Evolutionary conservation across 306 rosid genomes (phyloP).

Genomic region (Quercus variabilis): DNA sequence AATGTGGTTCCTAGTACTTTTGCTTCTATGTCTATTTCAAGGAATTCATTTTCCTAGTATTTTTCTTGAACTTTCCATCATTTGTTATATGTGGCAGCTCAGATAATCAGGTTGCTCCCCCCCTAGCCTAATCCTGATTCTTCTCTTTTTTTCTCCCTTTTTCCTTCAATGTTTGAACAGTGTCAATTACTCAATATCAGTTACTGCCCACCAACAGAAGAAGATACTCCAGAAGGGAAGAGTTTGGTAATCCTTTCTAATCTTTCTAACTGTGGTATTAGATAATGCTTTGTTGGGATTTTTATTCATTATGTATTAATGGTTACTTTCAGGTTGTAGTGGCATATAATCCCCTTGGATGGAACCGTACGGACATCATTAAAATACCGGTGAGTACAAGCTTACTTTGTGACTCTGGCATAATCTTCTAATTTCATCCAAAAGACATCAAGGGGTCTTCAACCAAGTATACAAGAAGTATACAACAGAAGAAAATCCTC

Average conservation of each 20-base stretch:
- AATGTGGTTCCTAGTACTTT: conserved; percentile 7
- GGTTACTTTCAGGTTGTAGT: conserved; percentile 62
- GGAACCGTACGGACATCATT: conserved; percentile 72
- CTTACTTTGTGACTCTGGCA: neutral
- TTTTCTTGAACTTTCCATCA: neutral
- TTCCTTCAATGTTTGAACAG: conserved; percentile 41
- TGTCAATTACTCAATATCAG: conserved; percentile 88
- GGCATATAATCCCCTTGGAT: conserved; percentile 88
- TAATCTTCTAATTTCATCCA: neutral
- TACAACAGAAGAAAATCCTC: too few species aligned
- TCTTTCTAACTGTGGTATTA: neutral
- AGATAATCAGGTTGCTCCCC: conserved; percentile 13
- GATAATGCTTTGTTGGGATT: neutral
- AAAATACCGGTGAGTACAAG: conserved; percentile 69
- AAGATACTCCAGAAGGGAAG: conserved; percentile 46
- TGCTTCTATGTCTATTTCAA: neutral
- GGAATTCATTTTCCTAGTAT: neutral
- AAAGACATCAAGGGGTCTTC: too few species aligned
- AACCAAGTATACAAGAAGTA: too few species aligned
- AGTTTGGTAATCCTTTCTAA: conserved; percentile 60
- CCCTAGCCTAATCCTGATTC: conserved; percentile 3
- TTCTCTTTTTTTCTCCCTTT: neutral
- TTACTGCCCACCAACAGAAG: conserved; percentile 83
- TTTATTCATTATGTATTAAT: neutral
- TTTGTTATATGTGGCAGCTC: neutral